Percentiles rank a stretch among this genome's conserved stretches.
These are phyloP conservation scores for Plasmodium malariae DNA, from an alignment of 169 alveolate species.

Conservation along the genomic window DNA sequence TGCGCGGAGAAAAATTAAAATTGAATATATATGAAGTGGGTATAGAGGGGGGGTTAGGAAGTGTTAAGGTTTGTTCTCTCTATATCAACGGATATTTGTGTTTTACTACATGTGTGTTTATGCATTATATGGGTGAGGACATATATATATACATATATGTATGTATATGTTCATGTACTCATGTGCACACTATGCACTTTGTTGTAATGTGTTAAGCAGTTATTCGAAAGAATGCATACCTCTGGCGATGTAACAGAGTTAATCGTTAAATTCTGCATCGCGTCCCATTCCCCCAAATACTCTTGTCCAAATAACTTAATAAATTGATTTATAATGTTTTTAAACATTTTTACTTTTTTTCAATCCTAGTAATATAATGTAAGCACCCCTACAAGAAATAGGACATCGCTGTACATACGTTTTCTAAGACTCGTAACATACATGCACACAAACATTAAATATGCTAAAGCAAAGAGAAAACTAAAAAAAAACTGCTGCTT, in stretches of 20 bases:
- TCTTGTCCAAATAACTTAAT: slow-evolving; percentile 84
- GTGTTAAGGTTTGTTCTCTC: not conserved
- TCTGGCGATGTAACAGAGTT: slow-evolving; percentile 85
- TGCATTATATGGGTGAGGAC: not conserved
- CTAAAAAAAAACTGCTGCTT: too few species aligned
- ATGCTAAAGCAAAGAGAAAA: not conserved
- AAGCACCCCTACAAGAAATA: not conserved
- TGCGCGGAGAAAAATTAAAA: not conserved
- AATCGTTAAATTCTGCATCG: slow-evolving; percentile 82
- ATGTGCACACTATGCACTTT: not conserved
- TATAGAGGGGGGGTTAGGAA: not conserved
- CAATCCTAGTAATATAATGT: not conserved
- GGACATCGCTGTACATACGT: not conserved
- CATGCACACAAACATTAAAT: not conserved
- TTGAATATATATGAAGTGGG: not conserved
- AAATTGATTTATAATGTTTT: slow-evolving; percentile 81
- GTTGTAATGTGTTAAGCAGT: not conserved
- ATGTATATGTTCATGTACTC: not conserved
- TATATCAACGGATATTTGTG: not conserved
- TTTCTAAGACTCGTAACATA: not conserved
- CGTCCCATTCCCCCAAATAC: slow-evolving; percentile 85
- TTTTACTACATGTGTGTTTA: not conserved
- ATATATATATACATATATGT: not conserved
- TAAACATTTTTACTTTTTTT: slow-evolving; percentile 73
- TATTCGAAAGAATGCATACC: slow-evolving; percentile 8